A percentile compares a stretch with the other conserved stretches of the same genome.
Evolutionary conservation across 2,329 filamentous ascomycete species (phyloP).

Genomic region (Xylariaceae sp.): DNA sequence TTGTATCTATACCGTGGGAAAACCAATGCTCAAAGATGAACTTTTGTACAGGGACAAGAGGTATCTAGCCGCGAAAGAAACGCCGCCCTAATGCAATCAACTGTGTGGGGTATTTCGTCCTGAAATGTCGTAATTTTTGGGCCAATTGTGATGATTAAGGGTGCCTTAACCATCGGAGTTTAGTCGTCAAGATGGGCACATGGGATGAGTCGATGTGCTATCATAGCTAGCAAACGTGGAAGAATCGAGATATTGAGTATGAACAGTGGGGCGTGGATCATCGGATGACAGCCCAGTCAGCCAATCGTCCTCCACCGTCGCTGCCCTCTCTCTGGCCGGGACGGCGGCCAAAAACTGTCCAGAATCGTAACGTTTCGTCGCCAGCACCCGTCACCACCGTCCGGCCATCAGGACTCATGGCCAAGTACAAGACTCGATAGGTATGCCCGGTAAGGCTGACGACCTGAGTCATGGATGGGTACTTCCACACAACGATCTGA

Average conservation of each 20-base stretch:
- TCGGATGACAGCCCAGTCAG: constrained; percentile 80
- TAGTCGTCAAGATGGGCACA: constrained; percentile 16
- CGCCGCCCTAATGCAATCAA: constrained; percentile 25
- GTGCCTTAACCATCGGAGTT: constrained; percentile 10
- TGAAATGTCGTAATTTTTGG: constrained; percentile 18
- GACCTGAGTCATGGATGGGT: constrained; percentile 95
- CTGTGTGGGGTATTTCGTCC: constrained; percentile 18
- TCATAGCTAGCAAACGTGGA: constrained; percentile 10
- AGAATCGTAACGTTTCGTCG: constrained; percentile 93
- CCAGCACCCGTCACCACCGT: constrained; percentile 93
- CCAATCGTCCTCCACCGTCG: constrained; percentile 56
- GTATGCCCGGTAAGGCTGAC: constrained; percentile 94
- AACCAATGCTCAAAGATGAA: constrained; percentile 3
- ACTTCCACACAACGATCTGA: constrained; percentile 99
- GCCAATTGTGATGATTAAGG: constrained; percentile 7
- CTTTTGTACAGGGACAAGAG: constrained; percentile 22
- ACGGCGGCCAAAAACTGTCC: constrained; percentile 89
- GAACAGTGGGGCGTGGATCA: constrained; percentile 31
- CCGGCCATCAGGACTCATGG: constrained; percentile 93
- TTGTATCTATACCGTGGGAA: constrained; percentile 7
- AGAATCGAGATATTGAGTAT: constrained; percentile 2
- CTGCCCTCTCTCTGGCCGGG: constrained; percentile 66
- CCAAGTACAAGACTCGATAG: constrained; percentile 90
- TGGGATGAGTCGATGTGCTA: constrained; percentile 14
- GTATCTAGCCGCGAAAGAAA: constrained; percentile 12